These are phyloP conservation scores for Chimonanthus praecox DNA, from an alignment of 164 flowering plant genomes.

Conservation along the genomic window DNA sequence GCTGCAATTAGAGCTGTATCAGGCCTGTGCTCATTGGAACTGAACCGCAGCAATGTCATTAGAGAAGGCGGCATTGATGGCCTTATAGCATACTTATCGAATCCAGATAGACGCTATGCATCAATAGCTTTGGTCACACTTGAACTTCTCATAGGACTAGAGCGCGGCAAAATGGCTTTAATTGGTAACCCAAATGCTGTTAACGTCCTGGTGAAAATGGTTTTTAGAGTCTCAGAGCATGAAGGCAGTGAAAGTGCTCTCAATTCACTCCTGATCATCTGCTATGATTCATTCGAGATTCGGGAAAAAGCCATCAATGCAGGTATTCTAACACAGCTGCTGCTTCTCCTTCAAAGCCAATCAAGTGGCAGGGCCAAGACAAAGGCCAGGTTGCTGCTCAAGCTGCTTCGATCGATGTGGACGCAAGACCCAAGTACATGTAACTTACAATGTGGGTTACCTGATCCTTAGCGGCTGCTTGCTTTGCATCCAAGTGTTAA, in stretches of 20 bases:
- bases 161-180: conserved; percentile 34
- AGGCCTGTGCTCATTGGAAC: conserved; percentile 28
- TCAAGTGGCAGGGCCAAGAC: conserved; percentile 46
- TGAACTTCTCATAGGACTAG: conserved; percentile 34
- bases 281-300: conserved; percentile 26
- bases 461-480: neutral
- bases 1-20: conserved; percentile 35
- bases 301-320: conserved; percentile 43
- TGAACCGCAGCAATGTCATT: conserved; percentile 26
- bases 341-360: conserved; percentile 68
- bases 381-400: conserved; percentile 62
- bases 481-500: neutral
- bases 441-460: conserved; percentile 7
- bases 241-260: conserved; percentile 61
- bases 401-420: conserved; percentile 55
- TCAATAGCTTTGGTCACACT: conserved; percentile 34
- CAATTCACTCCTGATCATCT: conserved; percentile 32
- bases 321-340: conserved; percentile 59
- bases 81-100: conserved; percentile 29
- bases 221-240: conserved; percentile 51
- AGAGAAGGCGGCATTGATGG: conserved; percentile 33
- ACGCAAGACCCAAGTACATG: conserved; percentile 20
- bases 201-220: conserved; percentile 48
- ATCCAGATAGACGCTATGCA: conserved; percentile 8
- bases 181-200: conserved; percentile 32